Evolutionary conservation across 1,139 yeast genomes (phyloP).

Genomic region (Yamadazyma pseudoaaseri): DNA sequence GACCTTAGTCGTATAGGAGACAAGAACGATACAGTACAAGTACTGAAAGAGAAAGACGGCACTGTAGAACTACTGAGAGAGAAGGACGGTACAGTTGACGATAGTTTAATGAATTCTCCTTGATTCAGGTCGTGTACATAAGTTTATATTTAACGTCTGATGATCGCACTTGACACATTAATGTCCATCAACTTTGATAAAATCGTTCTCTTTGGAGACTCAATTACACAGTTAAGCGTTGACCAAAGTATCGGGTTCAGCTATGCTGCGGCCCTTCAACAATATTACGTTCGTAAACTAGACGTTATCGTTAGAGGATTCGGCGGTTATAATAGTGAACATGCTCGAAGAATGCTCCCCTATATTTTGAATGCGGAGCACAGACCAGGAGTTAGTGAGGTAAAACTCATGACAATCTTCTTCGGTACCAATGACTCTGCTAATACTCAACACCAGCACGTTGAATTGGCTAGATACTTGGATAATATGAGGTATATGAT

Average conservation of each 20-base stretch:
- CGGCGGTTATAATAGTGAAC: conserved; percentile 59
- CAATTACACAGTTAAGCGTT: conserved; percentile 58
- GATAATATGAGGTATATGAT: conserved; percentile 48
- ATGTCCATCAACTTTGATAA: conserved; percentile 25
- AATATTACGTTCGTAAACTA: conserved; percentile 47
- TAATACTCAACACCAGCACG: conserved; percentile 47
- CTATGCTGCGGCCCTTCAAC: conserved; percentile 51
- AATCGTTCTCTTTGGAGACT: conserved; percentile 66
- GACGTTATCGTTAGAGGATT: conserved; percentile 63
- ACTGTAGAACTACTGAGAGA: too few relatives aligned
- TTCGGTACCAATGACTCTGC: conserved; percentile 78
- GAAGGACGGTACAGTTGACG: too few relatives aligned
- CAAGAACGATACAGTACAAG: background rate
- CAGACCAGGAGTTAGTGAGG: conserved; percentile 21
- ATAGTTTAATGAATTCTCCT: too few relatives aligned
- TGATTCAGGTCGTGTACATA: too few relatives aligned
- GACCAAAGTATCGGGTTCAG: conserved; percentile 38
- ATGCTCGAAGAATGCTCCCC: conserved; percentile 48
- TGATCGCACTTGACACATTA: too few relatives aligned
- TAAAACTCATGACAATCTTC: conserved; percentile 53
- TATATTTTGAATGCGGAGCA: conserved; percentile 45
- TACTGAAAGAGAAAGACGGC: too few relatives aligned
- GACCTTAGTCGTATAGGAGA: background rate
- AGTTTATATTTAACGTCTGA: too few relatives aligned
- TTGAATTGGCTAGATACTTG: conserved; percentile 46